Base-by-base conservation (phyloP, 805 yeast genomes). In the Pichia californica region DNA sequence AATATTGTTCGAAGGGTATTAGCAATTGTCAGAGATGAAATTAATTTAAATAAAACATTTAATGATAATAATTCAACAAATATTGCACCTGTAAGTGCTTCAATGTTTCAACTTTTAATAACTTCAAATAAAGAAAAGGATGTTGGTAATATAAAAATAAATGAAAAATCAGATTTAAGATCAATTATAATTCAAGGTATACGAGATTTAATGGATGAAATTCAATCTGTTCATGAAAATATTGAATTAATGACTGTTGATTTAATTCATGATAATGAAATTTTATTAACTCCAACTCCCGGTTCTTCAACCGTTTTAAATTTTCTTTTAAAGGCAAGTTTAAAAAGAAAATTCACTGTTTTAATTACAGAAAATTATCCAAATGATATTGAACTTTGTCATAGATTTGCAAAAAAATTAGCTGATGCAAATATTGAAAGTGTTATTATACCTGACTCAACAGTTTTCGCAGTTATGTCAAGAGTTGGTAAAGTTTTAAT, bases 401-500 rank as follows among this genome's bases (percentile, higher is more conserved):
- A 87, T 55, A 68, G 68, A 46, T 87, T 91, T 59, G 96, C 93
- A 19, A 77, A 79, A 54, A 77, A 75, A 44, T 73, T 93, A 50
- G 83, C 95, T 1, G 83, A 79, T 44, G 88, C 91, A 44, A 86
- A 89, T 41, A 87, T 93, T 36, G 95, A 88, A 50, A 82, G 96
- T 2, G 84, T 89, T 2, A 76, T 93, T 43, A 84, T 93, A 29
- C 97, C 99, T 1, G 99, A 93, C 59, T 76, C 95, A 5, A 83
- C 95, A 21, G 88, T 83, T 0, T 88, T 83, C 63, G 97, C 99
- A 0, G 88, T 93, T 37, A 93, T 93, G 98, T 85, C 96, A 31
- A 73, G 96, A 51, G 98, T 93, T 5, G 96, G 97, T 35, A 94
- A 94, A 62, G 99, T 93, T 26, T 79, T 93, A 46, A 77, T 94